phyloP scores from a whole-genome alignment of 2,329 filamentous ascomycete species.

The Stemphylium vesicarium region DNA sequence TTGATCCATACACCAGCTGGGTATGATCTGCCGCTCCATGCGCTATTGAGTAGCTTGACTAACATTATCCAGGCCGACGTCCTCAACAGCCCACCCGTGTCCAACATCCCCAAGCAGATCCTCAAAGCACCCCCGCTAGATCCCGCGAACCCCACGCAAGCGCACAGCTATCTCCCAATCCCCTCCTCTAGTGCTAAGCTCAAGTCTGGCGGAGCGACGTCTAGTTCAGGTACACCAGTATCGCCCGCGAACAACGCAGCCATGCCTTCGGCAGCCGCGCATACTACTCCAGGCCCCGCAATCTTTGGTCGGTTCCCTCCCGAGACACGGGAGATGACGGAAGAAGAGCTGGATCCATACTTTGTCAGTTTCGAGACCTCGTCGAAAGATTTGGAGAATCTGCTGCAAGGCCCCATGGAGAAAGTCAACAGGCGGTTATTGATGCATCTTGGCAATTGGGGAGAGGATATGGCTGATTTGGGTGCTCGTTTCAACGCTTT shows the following conservation, averaged over 20 bases:
- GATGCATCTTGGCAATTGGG: conserved; percentile 81
- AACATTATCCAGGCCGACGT: conserved; percentile 77
- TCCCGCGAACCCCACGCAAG: conserved; percentile 87
- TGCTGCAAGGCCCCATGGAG: conserved; percentile 92
- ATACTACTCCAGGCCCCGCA: conserved; percentile 66
- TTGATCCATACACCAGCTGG: conserved; percentile 99
- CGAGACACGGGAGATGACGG: conserved; percentile 74
- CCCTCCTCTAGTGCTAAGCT: conserved; percentile 87
- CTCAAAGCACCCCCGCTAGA: conserved; percentile 95
- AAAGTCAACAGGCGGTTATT: conserved; percentile 92
- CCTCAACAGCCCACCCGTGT: conserved; percentile 86
- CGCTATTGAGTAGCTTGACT: neutral
- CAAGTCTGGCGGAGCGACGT: conserved; percentile 60
- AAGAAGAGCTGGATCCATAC: conserved; percentile 93
- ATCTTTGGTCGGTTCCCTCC: conserved; percentile 83
- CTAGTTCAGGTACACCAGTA: conserved; percentile 59
- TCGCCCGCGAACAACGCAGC: conserved; percentile 60
- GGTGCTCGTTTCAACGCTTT: conserved; percentile 98
- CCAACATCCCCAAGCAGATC: conserved; percentile 91
- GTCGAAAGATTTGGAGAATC: conserved; percentile 86
- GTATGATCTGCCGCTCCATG: conserved; percentile 57
- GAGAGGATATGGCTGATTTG: conserved; percentile 87
- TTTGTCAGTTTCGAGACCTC: conserved; percentile 93
- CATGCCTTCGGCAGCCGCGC: conserved; percentile 60
- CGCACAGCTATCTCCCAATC: conserved; percentile 85